Evolutionary conservation across 176 grass and related monocot species (phyloP), one percentile per base, ranked within the genome.

Genomic region (Aechmea fasciata): DNA sequence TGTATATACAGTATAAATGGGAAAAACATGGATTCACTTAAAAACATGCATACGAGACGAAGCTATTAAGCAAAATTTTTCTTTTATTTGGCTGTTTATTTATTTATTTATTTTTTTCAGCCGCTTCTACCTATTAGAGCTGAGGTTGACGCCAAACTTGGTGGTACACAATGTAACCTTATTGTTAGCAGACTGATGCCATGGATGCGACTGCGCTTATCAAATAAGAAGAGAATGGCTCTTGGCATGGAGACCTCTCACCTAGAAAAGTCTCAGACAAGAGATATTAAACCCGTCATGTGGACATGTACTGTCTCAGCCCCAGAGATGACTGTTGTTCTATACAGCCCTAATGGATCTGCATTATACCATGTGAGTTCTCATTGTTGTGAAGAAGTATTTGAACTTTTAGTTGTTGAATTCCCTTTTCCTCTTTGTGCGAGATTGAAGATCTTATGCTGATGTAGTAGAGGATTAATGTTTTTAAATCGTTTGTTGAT

Each of bases 361-460:
- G 79, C 80, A 29, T 78, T 93, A 49, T 99, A 99, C 80, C 89
- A 99, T 93, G 94, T 99, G 84, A 99, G 94, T 85, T 93, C 17
- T 71, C 70, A 57, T 47, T 63, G 67, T 67, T 68, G 3, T 65
- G 4, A 71, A 29, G 29, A 33, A n/a, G 52, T 15, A 7, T 55
- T 33, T 50, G n/a, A 19, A 54, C 51, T 73, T 49, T 50, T 23
- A 41, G 33, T n/a, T 73, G 15, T 26, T 64, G 2, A 29, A 57
- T 73, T 18, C 11, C 9, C 47, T 49, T 49, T 17, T 18, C 54
- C 19, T 59, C 54, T 59, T 17, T 17, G 19, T 15, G 14, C n/a
- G 7, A 59, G 14, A 19, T 19, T 59, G 54, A 59, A 7, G 33
- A 41, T 41, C 33, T 41, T 7, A 41, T 41, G 33, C 33, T 41